Evolutionary conservation across 2,329 filamentous ascomycete genomes (phyloP).

Genomic region (Sclerotinia spermophila): DNA sequence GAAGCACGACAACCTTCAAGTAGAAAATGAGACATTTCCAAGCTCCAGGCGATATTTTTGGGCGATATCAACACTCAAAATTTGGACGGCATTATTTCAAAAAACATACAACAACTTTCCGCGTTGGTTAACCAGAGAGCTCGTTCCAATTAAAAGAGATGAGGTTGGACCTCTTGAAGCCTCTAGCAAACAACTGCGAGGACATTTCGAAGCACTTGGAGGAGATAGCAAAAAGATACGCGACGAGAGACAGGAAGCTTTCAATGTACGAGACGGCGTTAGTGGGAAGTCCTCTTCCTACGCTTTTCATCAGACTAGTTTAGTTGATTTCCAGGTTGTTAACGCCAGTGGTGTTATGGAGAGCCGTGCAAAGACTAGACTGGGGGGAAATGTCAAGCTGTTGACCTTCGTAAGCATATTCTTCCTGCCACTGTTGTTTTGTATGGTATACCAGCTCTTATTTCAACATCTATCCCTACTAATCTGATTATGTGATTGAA

Average conservation of each 20-base stretch:
- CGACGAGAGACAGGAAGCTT: neutral
- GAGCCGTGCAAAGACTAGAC: slow-evolving; percentile 32
- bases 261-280: neutral
- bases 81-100: neutral
- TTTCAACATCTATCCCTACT: neutral
- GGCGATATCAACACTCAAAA: neutral
- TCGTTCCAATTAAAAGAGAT: too few species aligned
- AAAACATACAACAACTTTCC: neutral
- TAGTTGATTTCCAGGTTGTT: slow-evolving; percentile 26
- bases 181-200: neutral
- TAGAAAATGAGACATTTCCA: neutral
- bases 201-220: neutral
- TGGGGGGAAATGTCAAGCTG: slow-evolving; percentile 39
- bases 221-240: neutral
- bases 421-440: slow-evolving; percentile 39
- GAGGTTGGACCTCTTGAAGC: neutral
- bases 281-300: neutral
- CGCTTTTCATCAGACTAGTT: neutral
- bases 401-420: slow-evolving; percentile 41
- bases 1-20: neutral
- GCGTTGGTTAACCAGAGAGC: neutral
- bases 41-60: neutral
- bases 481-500: neutral
- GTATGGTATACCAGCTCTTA: slow-evolving; percentile 17
- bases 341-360: slow-evolving; percentile 34